Percentiles rank a stretch among this genome's conserved stretches.
Evolutionary conservation across 352 stramenopile genomes (phyloP).

Genomic region (Phytophthora pini): DNA sequence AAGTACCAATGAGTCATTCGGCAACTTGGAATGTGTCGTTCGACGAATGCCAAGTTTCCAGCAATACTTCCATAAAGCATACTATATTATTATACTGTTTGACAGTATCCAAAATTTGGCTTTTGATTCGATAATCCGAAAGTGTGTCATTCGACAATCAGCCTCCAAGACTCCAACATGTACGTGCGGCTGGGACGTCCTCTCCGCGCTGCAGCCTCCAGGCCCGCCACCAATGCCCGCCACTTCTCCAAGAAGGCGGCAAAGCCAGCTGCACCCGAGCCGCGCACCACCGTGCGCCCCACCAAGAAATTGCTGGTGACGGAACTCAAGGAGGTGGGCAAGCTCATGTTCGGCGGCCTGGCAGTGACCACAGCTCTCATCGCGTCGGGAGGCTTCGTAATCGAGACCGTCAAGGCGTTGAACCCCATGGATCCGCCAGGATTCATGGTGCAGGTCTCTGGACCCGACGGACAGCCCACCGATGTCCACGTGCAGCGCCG

Average conservation of each 20-base stretch:
- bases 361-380: conserved; percentile 50
- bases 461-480: conserved; percentile 42
- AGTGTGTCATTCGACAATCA: conserved; percentile 4
- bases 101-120: background rate
- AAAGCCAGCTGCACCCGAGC: conserved; percentile 1
- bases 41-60: too few relatives aligned
- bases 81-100: background rate
- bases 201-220: conserved; percentile 6
- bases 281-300: conserved; percentile 29
- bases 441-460: conserved; percentile 51
- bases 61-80: background rate
- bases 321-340: conserved; percentile 69
- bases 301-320: conserved; percentile 54
- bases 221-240: background rate
- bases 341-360: conserved; percentile 65
- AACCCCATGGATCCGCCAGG: conserved; percentile 63
- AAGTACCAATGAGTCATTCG: too few relatives aligned
- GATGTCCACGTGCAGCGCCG: conserved; percentile 62
- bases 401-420: conserved; percentile 69
- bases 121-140: background rate
- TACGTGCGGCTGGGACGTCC: conserved; percentile 30
- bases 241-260: conserved; percentile 30
- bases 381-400: conserved; percentile 65
- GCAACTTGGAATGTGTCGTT: too few relatives aligned
- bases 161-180: conserved; percentile 15